A percentile compares a stretch with the other conserved stretches of the same genome.
Evolutionary conservation across 2,329 filamentous ascomycete species (phyloP).

Genomic region (Helicocarpus griseus): DNA sequence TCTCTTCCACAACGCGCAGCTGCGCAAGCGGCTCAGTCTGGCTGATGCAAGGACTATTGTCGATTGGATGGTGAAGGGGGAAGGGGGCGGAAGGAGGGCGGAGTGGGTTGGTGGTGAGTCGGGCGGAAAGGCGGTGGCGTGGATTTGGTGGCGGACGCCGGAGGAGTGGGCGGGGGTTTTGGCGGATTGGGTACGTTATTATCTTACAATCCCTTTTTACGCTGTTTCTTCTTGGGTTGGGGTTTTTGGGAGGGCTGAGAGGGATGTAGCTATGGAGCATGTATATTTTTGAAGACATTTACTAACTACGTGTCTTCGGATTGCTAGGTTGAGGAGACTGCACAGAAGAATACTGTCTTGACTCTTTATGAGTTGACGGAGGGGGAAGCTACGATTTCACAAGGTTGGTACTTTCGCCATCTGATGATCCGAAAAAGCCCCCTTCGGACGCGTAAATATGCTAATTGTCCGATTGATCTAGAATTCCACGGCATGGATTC

Average conservation of each 20-base stretch:
- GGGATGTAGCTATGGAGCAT: background rate
- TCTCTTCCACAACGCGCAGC: slow-evolving; percentile 43
- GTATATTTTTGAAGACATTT: slow-evolving; percentile 2
- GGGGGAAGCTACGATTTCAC: slow-evolving; percentile 66
- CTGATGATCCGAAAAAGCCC: background rate
- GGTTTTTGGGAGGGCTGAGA: slow-evolving; percentile 1
- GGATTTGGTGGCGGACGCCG: slow-evolving; percentile 75
- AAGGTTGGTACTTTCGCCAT: slow-evolving; percentile 41
- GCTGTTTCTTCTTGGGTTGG: background rate
- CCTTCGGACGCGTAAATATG: background rate
- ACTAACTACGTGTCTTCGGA: background rate
- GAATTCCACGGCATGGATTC: slow-evolving; percentile 85
- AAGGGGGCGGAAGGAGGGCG: slow-evolving; percentile 38
- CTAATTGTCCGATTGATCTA: slow-evolving; percentile 23
- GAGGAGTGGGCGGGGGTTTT: slow-evolving; percentile 83
- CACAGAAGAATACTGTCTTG: slow-evolving; percentile 77
- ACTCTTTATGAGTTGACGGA: slow-evolving; percentile 87
- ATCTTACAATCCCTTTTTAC: too few species aligned
- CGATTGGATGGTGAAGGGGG: slow-evolving; percentile 45
- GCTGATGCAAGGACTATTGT: slow-evolving; percentile 46
- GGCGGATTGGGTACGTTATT: slow-evolving; percentile 57
- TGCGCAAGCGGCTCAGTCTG: slow-evolving; percentile 39
- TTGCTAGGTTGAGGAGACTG: slow-evolving; percentile 63
- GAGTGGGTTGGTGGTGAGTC: slow-evolving; percentile 50
- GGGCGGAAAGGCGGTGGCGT: slow-evolving; percentile 48